Evolutionary conservation across 345 rosid species (phyloP), one percentile per base, ranked within the genome.

Genomic region (Capsella bursapastoris): DNA sequence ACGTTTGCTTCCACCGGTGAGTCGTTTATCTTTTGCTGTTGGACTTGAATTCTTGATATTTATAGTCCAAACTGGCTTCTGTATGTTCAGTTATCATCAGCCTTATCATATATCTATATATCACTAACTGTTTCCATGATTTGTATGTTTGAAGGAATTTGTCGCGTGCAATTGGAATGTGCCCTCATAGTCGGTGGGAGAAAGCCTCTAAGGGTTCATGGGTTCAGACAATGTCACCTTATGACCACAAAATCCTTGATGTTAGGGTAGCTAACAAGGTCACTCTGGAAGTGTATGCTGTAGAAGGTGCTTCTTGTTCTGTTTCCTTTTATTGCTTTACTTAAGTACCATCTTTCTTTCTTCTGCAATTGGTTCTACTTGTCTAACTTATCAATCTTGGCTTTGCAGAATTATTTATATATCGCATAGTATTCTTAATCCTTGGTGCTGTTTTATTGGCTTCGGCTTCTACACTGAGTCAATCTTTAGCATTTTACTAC

Each of bases 1-100:
- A 87, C 58, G 85, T 89, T 72, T 94, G 99, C 81, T 91, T 94
- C 79, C 97, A 94, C 57, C 76, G 92, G 99, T 94, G 63, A 77
- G 88, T 75, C 27, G 3, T 13, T 70, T 71, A 16, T 43, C 64
- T 55, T 12, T 11, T n/a, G 41, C 1, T 62, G 49, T 18, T 68
- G 49, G 3, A 6, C 2, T n/a, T 61, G 4, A 51, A 7, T 22
- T 43, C 11, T 51, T 13, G 51, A 14, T 11, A 22, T 3, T 53
- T 40, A 3, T 40, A n/a, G 15, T 55, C 11, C 34, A 18, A 16
- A 69, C 43, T 18, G 32, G 49, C n/a, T 48, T 59, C 58, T 59
- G 60, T 48, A 48, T 8, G 66, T 40, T 43, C 2, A 8, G 13
- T 2, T 13, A 8, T 45, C 56, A 32, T 18, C 25, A 22, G 25